These are phyloP conservation scores for Phytophthora agathidicida DNA, from an alignment of 352 stramenopile genomes.

Conservation along the genomic window DNA sequence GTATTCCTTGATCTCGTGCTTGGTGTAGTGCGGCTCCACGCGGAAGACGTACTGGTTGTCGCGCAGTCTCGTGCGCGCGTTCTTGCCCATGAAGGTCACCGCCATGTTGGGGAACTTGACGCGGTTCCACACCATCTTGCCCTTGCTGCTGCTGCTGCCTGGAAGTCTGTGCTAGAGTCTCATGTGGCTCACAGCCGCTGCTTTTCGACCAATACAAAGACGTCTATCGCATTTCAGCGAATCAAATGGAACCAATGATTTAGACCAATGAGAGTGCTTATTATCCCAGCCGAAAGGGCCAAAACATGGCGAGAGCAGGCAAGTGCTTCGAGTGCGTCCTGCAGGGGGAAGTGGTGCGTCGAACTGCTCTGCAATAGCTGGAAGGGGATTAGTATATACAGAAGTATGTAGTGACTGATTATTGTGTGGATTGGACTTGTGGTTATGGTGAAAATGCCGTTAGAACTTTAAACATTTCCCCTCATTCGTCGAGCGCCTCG, in stretches of 20 bases:
- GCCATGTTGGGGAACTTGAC: slow-evolving; percentile 90
- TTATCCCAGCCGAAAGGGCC: neutral
- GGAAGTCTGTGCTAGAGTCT: neutral
- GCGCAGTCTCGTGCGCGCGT: slow-evolving; percentile 69
- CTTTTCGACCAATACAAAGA: slow-evolving; percentile 16
- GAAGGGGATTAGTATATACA: neutral
- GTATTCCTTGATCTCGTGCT: slow-evolving; percentile 98
- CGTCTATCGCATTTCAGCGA: slow-evolving; percentile 3
- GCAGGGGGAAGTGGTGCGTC: slow-evolving; percentile 81
- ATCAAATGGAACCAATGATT: slow-evolving; percentile 15
- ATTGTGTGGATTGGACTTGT: neutral
- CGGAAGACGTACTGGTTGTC: slow-evolving; percentile 93
- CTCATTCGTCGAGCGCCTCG: slow-evolving; percentile 80
- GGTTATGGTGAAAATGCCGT: neutral
- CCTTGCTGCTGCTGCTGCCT: slow-evolving; percentile 13
- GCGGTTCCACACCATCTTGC: slow-evolving; percentile 84
- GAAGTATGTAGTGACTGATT: neutral
- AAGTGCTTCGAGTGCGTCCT: slow-evolving; percentile 87
- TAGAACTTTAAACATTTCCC: slow-evolving; percentile 87
- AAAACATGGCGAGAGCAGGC: slow-evolving; percentile 60
- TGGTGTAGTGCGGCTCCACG: slow-evolving; percentile 95
- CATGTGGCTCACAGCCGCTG: slow-evolving; percentile 23
- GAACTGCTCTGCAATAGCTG: neutral
- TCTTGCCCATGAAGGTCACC: slow-evolving; percentile 88
- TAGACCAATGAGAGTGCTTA: slow-evolving; percentile 29